Conservation (phyloP, 2,329 filamentous ascomycete genomes). For the Aspergillus tubingensis region DNA sequence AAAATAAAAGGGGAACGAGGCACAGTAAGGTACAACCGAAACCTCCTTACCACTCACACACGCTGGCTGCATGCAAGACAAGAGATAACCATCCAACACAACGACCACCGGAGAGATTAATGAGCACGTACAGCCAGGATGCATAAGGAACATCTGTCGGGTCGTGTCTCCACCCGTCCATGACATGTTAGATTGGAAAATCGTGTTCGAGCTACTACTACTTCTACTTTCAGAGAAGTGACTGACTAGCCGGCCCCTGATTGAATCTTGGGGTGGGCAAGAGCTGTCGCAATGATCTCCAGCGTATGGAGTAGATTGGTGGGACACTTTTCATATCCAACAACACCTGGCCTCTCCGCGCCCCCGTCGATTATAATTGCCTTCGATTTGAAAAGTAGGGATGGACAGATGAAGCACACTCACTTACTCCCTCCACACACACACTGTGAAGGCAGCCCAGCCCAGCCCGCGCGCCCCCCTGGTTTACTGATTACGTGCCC, state of each 20-base stretch:
- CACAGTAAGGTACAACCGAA: not conserved
- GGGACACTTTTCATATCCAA: not conserved
- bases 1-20: not conserved
- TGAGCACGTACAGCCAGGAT: constrained; percentile 1
- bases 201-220: not conserved
- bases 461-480: not conserved
- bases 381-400: not conserved
- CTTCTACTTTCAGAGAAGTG: no score
- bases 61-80: constrained; percentile 4
- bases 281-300: not conserved
- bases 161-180: not conserved
- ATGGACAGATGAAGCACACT: not conserved
- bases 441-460: no score
- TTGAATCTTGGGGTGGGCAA: not conserved
- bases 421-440: no score
- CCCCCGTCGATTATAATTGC: not conserved
- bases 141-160: not conserved
- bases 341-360: not conserved
- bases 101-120: not conserved
- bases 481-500: not conserved
- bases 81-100: not conserved
- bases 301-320: not conserved
- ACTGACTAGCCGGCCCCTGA: not conserved
- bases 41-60: constrained; percentile 1
- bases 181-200: constrained; percentile 1